Percentiles rank a stretch among this genome's conserved stretches.
Conservation (phyloP, 441 rosid species). For the Heliophila coronopifolia region DNA sequence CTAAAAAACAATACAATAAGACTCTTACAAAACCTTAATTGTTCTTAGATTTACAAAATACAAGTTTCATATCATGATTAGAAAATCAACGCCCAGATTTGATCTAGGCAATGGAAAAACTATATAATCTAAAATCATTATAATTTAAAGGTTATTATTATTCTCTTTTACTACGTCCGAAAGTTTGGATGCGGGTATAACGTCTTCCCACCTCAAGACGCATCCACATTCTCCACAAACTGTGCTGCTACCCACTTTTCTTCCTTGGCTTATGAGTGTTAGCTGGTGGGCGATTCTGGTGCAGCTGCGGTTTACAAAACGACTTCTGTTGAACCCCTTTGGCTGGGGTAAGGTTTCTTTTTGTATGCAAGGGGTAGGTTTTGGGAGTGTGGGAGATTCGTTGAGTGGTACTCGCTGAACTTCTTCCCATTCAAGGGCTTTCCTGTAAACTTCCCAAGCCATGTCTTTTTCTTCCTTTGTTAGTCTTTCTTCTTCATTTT, state of each 20-base stretch:
- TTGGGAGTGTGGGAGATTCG: conserved; percentile 41
- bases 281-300: conserved; percentile 75
- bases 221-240: conserved; percentile 93
- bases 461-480: conserved; percentile 98
- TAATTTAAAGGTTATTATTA: too few species aligned
- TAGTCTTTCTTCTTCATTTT: conserved; percentile 93
- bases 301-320: conserved; percentile 54
- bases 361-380: conserved; percentile 28
- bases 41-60: too few species aligned
- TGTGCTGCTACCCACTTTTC: conserved; percentile 64
- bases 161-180: too few species aligned
- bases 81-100: too few species aligned
- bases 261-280: conserved; percentile 92
- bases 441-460: conserved; percentile 95
- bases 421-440: conserved; percentile 83
- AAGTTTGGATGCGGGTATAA: conserved; percentile 25
- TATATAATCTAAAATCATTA: too few species aligned
- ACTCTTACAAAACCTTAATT: too few species aligned
- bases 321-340: conserved; percentile 45
- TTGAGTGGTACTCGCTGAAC: conserved; percentile 66
- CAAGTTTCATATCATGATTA: too few species aligned
- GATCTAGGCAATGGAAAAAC: too few species aligned
- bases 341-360: conserved; percentile 24
- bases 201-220: conserved; percentile 70
- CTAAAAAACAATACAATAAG: too few species aligned